Percentiles rank a stretch among this genome's conserved stretches.
These are phyloP conservation scores for Collybia sp. DNA, from an alignment of 768 basidiomycete genomes.

Conservation along the genomic window DNA sequence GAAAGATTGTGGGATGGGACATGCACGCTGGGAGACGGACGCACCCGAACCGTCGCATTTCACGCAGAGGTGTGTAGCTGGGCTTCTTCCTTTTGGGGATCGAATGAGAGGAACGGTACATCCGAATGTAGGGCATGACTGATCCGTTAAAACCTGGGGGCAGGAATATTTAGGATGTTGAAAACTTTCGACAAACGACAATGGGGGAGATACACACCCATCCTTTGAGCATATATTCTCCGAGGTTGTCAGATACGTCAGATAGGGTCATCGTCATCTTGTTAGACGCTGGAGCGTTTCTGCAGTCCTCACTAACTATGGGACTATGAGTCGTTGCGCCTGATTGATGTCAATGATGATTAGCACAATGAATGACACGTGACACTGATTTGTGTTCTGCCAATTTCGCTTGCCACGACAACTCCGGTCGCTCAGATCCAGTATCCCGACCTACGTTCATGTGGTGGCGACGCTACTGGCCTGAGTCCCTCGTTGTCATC, in stretches of 20 bases:
- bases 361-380: too few species aligned
- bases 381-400: too few species aligned
- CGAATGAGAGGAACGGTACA: slow-evolving; percentile 73
- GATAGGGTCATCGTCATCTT: slow-evolving; percentile 42
- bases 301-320: too few species aligned
- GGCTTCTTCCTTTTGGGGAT: slow-evolving; percentile 50
- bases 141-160: slow-evolving; percentile 59
- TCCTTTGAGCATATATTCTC: slow-evolving; percentile 71
- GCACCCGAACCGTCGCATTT: slow-evolving; percentile 44
- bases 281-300: not conserved
- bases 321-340: too few species aligned
- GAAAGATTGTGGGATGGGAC: slow-evolving; percentile 2
- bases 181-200: too few species aligned
- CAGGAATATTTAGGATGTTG: too few species aligned
- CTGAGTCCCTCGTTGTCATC: slow-evolving; percentile 37
- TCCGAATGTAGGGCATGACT: slow-evolving; percentile 46
- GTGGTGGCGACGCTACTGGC: slow-evolving; percentile 52
- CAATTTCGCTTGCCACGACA: slow-evolving; percentile 25
- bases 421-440: not conserved
- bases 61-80: slow-evolving; percentile 52
- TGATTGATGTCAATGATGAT: too few species aligned
- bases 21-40: slow-evolving; percentile 1
- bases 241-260: slow-evolving; percentile 59
- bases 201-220: slow-evolving; percentile 44
- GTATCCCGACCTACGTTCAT: slow-evolving; percentile 21